Base-by-base conservation (phyloP, 148 eudicot species). In the Rhododendron ferrugineum region DNA sequence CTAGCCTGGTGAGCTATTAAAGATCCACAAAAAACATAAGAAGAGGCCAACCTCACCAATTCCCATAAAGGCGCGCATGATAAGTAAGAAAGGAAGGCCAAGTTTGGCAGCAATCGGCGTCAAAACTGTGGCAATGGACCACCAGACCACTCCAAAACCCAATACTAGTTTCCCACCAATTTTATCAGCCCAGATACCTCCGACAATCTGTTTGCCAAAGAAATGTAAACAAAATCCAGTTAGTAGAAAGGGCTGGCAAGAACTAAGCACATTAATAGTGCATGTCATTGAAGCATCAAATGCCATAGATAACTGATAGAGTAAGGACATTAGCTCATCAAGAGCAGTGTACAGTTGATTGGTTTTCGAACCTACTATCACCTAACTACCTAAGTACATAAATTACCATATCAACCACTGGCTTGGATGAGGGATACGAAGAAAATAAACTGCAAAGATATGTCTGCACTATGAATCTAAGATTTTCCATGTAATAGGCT, bases 111-210 rank as follows among this genome's bases (percentile, higher is more conserved):
- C 99, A 90, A 97, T 89, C 62, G 99, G 99, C 56, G 99, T 97
- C 92, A 97, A 87, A 84, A 95, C 42, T 78, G 99, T 97, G 85
- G 99, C 99, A 44, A 97, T 58, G 30, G 98, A 95, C 98, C 99
- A 97, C 99, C 99, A 96, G 84, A 97, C 79, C 87, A 97, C 99
- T 86, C 99, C 99, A 89, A 97, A 97, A 84, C 99, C 99, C 89
- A 97, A 89, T 11, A 97, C 99, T 52, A 83, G 86, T 85, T 97
- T 97, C 46, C 99, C 99, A 60, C 99, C 99, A 77, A 97, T 87
- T 92, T 90, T 97, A 90, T 97, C 99, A 44, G 98, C 98, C 99
- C 98, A 95, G 89, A 97, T 97, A 54, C 99, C 99, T 87, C 98
- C 99, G 83, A 90, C 88, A 88, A 97, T 95, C 99, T 95, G 86